phyloP scores from a whole-genome alignment of 2,329 filamentous ascomycete species.

The Aspergillus awamori region DNA sequence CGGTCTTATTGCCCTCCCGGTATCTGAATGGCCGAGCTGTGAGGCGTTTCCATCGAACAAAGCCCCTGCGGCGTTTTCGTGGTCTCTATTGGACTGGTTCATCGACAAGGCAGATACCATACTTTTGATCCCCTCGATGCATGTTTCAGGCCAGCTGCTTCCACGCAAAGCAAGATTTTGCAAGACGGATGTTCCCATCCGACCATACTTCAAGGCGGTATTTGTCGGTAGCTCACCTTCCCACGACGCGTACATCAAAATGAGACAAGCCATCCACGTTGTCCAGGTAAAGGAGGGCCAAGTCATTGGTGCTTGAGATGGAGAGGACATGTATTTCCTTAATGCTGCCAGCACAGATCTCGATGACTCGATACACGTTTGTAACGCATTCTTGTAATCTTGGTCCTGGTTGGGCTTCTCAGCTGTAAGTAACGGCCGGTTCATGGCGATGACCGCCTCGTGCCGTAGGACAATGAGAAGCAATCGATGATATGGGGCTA shows the following conservation, averaged over 20 bases:
- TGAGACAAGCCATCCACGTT: slow-evolving; percentile 57
- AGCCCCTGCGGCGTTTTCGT: too few relatives aligned
- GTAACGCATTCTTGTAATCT: slow-evolving; percentile 50
- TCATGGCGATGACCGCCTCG: slow-evolving; percentile 56
- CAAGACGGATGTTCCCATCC: slow-evolving; percentile 35
- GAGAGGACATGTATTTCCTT: slow-evolving; percentile 29
- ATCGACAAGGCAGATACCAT: slow-evolving; percentile 32
- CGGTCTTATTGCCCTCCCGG: not conserved
- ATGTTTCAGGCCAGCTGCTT: slow-evolving; percentile 44
- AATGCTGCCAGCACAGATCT: slow-evolving; percentile 51
- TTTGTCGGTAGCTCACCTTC: slow-evolving; percentile 45
- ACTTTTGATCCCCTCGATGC: slow-evolving; percentile 42
- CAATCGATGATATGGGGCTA: slow-evolving; percentile 41
- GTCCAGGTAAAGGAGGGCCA: slow-evolving; percentile 59
- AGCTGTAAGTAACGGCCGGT: slow-evolving; percentile 54
- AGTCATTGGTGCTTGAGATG: slow-evolving; percentile 36
- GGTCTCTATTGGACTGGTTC: not conserved
- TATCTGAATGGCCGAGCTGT: not conserved
- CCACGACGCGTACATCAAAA: slow-evolving; percentile 55
- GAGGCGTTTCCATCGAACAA: too few relatives aligned
- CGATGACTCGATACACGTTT: slow-evolving; percentile 56
- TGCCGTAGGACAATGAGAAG: slow-evolving; percentile 52
- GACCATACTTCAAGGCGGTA: slow-evolving; percentile 46
- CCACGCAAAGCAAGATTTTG: slow-evolving; percentile 38
- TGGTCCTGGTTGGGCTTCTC: slow-evolving; percentile 46